Evolutionary conservation across 768 basidiomycete genomes (phyloP), one percentile per base, ranked within the genome.

Genomic region (Chiua virens): DNA sequence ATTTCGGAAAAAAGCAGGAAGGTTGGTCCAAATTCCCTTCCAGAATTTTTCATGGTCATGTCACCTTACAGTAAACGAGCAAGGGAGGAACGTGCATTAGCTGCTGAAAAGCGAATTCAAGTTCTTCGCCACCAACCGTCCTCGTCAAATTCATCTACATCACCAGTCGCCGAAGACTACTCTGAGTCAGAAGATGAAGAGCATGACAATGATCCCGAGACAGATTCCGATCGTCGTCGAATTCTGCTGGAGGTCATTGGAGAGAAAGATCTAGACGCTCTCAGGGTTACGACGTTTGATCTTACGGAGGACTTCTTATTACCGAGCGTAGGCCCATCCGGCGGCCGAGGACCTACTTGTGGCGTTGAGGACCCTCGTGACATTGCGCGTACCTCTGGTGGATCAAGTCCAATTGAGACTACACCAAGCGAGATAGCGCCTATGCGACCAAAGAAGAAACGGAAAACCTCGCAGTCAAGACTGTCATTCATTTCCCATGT

Each of bases 81-180:
- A 14, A 73, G 89, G 52, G 89, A 89, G 57, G 87, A 89, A 63
- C 78, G 89, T 49, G 89, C 88, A 2, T 56, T 82, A 32, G 90
- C 89, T n/a, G 81, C 79, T 8, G 87, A 92, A 67, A 74, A 71
- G 20, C 77, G 91, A 30, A 45, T 88, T 13, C 68, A 67, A 43
- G 73, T 75, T 9, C 60, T 83, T 41, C 75, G 78, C 64, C 64
- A 63, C 35, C 45, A 63, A n/a, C 38, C 37, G 17, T 49, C 59
- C 32, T 41, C 54, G 37, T 56, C 51, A 27, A 34, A n/a, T 10
- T 18, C 34, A 48, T 30, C 34, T 15, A 25, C 20, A 69, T 40
- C 69, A 52, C n/a, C 62, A 53, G 32, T 53, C 48, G 10, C 51
- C 53, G 34, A 49, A 50, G 30, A 56, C 68, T 73, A 73, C 38